Conservation (phyloP, 177 flowering plant species). For the Tripterygium wilfordii region DNA sequence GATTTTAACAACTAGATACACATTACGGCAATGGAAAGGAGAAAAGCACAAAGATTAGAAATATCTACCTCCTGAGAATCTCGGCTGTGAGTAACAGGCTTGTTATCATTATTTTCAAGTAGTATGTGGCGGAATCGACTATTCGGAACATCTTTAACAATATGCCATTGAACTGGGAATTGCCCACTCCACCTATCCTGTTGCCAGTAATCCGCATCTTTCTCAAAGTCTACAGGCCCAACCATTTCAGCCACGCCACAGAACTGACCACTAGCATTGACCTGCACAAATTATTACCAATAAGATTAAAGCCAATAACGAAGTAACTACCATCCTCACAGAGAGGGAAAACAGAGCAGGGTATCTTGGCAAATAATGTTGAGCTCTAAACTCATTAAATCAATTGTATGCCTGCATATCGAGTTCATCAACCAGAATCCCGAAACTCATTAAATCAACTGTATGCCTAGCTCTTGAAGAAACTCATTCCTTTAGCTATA, state of each 20-base stretch:
- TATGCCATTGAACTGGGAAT: slow-evolving; percentile 32
- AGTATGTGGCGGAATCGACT: slow-evolving; percentile 26
- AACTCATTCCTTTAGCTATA: too few relatives aligned
- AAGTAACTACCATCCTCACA: too few relatives aligned
- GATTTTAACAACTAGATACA: too few relatives aligned
- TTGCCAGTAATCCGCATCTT: slow-evolving; percentile 27
- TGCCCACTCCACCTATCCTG: slow-evolving; percentile 36
- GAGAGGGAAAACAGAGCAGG: too few relatives aligned
- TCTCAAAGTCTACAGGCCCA: slow-evolving; percentile 32
- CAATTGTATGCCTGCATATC: too few relatives aligned
- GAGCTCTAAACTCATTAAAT: too few relatives aligned
- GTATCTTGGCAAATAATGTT: too few relatives aligned
- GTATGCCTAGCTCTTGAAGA: too few relatives aligned
- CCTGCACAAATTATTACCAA: slow-evolving; percentile 12
- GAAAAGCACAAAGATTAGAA: too few relatives aligned
- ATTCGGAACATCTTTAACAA: slow-evolving; percentile 33
- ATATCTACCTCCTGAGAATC: slow-evolving; percentile 37
- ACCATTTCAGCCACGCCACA: slow-evolving; percentile 41
- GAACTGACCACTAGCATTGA: slow-evolving; percentile 35
- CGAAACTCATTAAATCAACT: too few relatives aligned
- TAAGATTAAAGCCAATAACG: neutral
- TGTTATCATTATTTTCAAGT: slow-evolving; percentile 32
- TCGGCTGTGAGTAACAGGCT: slow-evolving; percentile 36
- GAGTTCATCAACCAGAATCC: too few relatives aligned
- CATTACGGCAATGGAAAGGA: too few relatives aligned